Evolutionary conservation across 106 monocot species (phyloP), one percentile per base, ranked within the genome.

Genomic region (Amphibolis antarctica): DNA sequence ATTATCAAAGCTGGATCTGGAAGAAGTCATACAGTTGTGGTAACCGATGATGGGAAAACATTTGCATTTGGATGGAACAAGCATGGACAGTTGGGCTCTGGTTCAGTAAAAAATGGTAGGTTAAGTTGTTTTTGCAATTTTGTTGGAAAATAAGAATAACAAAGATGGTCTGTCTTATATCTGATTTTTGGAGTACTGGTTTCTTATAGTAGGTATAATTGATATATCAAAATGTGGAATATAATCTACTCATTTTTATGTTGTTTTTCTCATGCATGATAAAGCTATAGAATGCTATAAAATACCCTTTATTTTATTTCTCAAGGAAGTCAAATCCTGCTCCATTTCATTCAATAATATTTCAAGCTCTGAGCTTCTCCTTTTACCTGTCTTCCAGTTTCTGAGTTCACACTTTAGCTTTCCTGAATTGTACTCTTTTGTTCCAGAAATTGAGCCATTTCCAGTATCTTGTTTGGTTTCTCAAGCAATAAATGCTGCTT

Each of bases 61-160:
- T 88, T 88, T 67, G 50, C 91, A 45, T 91, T 98, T 80, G 98
- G 98, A 53, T 62, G 71, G 75, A 98, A 98, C 73, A 98, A 98
- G 62, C 80, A 91, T 55, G 98, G 98, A 19, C 98, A 98, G 60
- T 69, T 98, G 57, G 98, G 98, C 25, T 72, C 85, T 12, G 98
- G 91, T 59, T 91, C 98, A 18, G 5, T 42, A 53, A 85, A 73
- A 60, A 91, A 72, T 71, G 98, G 98, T 91, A 48, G 55, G 81
- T 54, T 21, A 3, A 72, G 18, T 64, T 48, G 31, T 15, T 26
- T 50, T 30, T 27, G 5, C 27, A 47, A 24, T 46, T 23, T 26
- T 46, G 14, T 2, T 26, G 25, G 18, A 17, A 12, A 12, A 15
- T 26, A 57, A 27, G 28, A 26, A 6, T 53, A 53, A 12, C 23